Evolutionary conservation across 1,284 basidiomycete species (phyloP), one percentile per base, ranked within the genome.

Genomic region (Irpex rosettiformis): DNA sequence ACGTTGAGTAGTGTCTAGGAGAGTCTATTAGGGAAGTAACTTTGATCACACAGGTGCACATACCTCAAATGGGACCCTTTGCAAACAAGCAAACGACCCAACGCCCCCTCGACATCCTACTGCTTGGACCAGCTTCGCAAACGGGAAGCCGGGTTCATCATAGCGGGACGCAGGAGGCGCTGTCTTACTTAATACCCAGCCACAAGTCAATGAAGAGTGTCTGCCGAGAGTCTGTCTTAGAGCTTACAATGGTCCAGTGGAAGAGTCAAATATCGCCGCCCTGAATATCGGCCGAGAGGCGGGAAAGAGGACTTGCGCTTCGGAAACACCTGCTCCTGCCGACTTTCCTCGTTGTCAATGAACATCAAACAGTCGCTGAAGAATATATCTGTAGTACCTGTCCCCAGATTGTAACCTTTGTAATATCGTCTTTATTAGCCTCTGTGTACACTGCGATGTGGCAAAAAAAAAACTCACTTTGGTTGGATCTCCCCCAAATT

Each of bases 401-500:
- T 8, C 82, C 82, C 82, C 82, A 83, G 33, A 84, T 80, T 4
- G 82, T 84, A n/a, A 84, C 80, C 82, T 84, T 29, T 2, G 24
- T 55, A 22, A 54, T 8, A 25, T 43, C 27, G n/a, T 10, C n/a
- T 16, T 52, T 16, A 13, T 52, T 42, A 40, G 8, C 21, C 30
- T n/a, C n/a, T n/a, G n/a, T n/a, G n/a, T n/a, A n/a, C 7, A 45
- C 29, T 3, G 25, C 42, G n/a, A 53, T n/a, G n/a, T n/a, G n/a
- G n/a, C n/a, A n/a, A 13, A 27, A n/a, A 28, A 18, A 25, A 29
- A 54, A 61, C 43, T 22, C 59, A 83, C 83, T 71, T 85, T 85
- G 33, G 68, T 63, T n/a, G 80, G 77, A 67, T 89, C 84, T 0
- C 88, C 88, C 2, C 87, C 86, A 64, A 91, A 89, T 0, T 72